Evolutionary conservation across 352 stramenopile genomes (phyloP), one percentile per base, ranked within the genome.

Genomic region (Globisporangium recalcitrans): DNA sequence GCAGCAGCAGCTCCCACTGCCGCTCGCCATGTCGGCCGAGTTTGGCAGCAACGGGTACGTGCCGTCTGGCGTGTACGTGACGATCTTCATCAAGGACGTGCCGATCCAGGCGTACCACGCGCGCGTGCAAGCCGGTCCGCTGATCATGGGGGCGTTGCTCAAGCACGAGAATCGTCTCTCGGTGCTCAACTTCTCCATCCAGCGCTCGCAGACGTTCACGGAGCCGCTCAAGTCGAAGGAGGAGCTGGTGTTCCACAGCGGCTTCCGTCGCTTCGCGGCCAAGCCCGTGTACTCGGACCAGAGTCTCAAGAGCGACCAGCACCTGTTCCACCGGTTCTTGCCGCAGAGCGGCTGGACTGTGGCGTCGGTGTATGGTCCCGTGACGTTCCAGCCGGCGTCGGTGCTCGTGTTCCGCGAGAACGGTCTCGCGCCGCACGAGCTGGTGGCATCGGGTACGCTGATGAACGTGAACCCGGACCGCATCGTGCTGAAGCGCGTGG

Each of bases 301-400:
- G 72, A 99, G 97, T 62, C 77, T 99, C 22, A 99, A 99, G 69
- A 98, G 95, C 74, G 96, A 99, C 78, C 99, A 99, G 76, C 95
- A 99, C 75, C 96, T 99, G 66, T 99, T 98, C 73, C 92, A 99
- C 77, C 87, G 97, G 29, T 99, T 98, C 82, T 73, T 99, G 69
- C 95, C 94, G 34, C 83, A 89, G 42, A 76, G 67, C 26, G 87
- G 89, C 14, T 97, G 91, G 80, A 93, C 97, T 72, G 92, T 98
- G 16, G 92, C 85, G 9, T 89, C 84, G 0, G 85, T 96, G 34
- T 97, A 96, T 60, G 86, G 73, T 5, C 97, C 97, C 0, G 91
- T 98, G 38, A 98, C 95, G n/a, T 99, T 98, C 73, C 90, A 97
- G 44, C 96, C 96, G 14, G 96, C 91, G 53, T 98, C 97, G 0